phyloP scores from a whole-genome alignment of 805 yeast species.

The Myxozyma melibiosi region DNA sequence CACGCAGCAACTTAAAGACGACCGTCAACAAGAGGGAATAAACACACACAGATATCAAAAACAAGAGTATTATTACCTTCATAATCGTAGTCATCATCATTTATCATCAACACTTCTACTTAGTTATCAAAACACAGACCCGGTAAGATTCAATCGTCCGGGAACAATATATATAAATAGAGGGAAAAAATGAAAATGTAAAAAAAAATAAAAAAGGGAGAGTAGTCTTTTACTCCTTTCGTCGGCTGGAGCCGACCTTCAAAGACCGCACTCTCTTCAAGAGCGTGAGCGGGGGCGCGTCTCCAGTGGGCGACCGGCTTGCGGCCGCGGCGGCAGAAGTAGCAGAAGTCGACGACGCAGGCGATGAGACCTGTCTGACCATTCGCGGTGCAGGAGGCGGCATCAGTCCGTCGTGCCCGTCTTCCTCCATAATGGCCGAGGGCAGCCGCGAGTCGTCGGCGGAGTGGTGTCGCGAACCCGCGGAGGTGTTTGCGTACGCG shows the following conservation, averaged over 20 bases:
- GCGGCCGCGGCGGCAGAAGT: not conserved
- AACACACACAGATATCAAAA: not conserved
- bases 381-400: conserved; percentile 18
- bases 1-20: too few relatives aligned
- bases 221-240: not conserved
- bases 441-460: conserved; percentile 5
- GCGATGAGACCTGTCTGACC: conserved; percentile 29
- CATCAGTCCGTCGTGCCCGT: not conserved
- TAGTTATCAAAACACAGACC: too few relatives aligned
- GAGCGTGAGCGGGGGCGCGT: conserved; percentile 45
- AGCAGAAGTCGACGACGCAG: conserved; percentile 18
- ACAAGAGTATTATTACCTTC: not conserved
- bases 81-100: not conserved
- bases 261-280: conserved; percentile 86
- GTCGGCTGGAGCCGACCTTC: conserved; percentile 59
- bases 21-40: not conserved
- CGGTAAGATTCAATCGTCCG: not conserved
- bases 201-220: not conserved
- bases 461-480: conserved; percentile 11
- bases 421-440: conserved; percentile 2
- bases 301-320: not conserved
- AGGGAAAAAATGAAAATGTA: conserved; percentile 1
- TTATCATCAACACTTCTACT: too few relatives aligned
- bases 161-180: conserved; percentile 3
- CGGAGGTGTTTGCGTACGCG: conserved; percentile 15